Evolutionary conservation across 108 stramenopile species (phyloP), one percentile per base, ranked within the genome.

Genomic region (Cyclostephanos invisitatus): DNA sequence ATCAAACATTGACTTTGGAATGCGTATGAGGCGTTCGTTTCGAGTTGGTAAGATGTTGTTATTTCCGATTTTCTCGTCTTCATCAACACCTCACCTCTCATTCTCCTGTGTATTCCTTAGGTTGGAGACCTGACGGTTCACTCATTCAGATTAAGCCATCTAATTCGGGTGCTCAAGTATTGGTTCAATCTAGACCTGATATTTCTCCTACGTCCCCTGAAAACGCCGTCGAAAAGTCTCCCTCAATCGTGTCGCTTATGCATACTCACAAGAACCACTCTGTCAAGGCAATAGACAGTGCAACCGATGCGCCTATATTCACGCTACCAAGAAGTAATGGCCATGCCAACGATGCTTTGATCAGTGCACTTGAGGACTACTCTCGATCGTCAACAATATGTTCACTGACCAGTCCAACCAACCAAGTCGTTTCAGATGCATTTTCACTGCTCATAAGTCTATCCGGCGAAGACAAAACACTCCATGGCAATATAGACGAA

Each of bases 111-210:
- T 51, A 48, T 27, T 70, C 25, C 35, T 20, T 57, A 78, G 78
- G 84, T 15, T 95, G 90, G 91, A 76, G 64, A 40, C 90, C 88
- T 29, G 84, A 92, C 83, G 93, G 91, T 15, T 91, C 91, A 17
- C 86, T 91, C 65, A 72, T 81, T 50, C 81, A 68, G 44, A 42
- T 62, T 28, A 50, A 67, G 46, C 50, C 46, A 28, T 24, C 57
- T 29, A 51, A 46, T 38, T 15, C 70, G 25, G 63, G 68, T 11
- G 17, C 27, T 58, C 73, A 67, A 21, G 51, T 67, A 28, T 32
- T 71, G 35, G 64, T 56, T 29, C 73, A 73, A 62, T 61, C 65
- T 15, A 78, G 63, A 64, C 81, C 81, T 12, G 48, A 44, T 21
- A 18, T 82, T n/a, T 5, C 44, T 48, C 21, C 3, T 3, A 22